A percentile compares a stretch with the other conserved stretches of the same genome.
Evolutionary conservation across 83 land plant species (phyloP).

Genomic region (Larix sibirica): DNA sequence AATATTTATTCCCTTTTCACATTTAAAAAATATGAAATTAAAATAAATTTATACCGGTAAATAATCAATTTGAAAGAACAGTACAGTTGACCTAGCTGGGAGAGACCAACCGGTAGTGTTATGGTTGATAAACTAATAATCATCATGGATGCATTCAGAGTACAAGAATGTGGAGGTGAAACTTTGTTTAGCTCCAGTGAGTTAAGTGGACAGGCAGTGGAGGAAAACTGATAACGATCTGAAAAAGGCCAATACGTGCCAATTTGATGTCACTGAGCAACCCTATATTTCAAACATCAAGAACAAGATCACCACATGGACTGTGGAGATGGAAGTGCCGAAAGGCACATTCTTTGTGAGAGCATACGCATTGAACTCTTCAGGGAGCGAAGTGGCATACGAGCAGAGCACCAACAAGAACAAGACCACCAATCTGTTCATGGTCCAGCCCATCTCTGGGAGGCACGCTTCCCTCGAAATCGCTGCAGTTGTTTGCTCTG

Average conservation of each 20-base stretch:
- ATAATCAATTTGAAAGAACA: too few relatives aligned
- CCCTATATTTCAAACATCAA: conserved; percentile 20
- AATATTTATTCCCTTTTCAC: too few relatives aligned
- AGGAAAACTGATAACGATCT: conserved; percentile 59
- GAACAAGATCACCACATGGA: conserved; percentile 22
- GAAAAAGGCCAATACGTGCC: conserved; percentile 74
- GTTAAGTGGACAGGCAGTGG: conserved; percentile 70
- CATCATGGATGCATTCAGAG: conserved; percentile 29
- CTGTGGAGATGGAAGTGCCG: conserved; percentile 44
- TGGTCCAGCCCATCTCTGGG: conserved; percentile 52
- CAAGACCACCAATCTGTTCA: conserved; percentile 48
- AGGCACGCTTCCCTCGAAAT: conserved; percentile 63
- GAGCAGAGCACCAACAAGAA: conserved; percentile 55
- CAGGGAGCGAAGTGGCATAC: conserved; percentile 39
- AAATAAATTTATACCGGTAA: too few relatives aligned
- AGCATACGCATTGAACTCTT: conserved; percentile 51
- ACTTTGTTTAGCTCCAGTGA: conserved; percentile 76
- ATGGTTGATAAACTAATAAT: conserved; percentile 50
- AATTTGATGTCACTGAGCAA: conserved; percentile 26
- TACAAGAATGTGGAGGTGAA: conserved; percentile 49
- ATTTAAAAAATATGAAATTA: too few relatives aligned
- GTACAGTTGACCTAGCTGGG: conserved; percentile 58
- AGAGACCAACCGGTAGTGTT: conserved; percentile 49
- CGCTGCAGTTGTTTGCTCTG: conserved; percentile 66
- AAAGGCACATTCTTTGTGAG: conserved; percentile 65